Base-by-base conservation (phyloP, 179 eudicot genomes). In the Beta macrorhiza region DNA sequence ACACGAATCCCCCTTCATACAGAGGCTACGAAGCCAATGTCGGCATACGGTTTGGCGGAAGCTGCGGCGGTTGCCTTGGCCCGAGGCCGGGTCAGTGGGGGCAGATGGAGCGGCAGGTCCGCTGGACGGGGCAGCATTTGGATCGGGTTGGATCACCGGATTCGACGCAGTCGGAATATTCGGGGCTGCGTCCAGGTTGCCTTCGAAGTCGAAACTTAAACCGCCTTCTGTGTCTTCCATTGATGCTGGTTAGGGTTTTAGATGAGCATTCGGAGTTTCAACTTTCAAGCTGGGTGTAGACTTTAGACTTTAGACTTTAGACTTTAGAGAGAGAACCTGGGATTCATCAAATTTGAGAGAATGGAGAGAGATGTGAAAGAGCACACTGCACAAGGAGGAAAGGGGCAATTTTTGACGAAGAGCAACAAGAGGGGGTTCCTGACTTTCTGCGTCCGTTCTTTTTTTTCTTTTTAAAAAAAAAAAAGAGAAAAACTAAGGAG, bases 1-100 rank as follows among this genome's bases (percentile, higher is more conserved):
- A 61, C 97, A 95, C 1, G 95, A 93, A 68, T 96, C 99, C 0
- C 99, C 99, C 86, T 96, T 96, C 98, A 96, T 96, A 78, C 99
- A 96, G n/a, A 96, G 90, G 22, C 98, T 91, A 25, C 99, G 90
- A 4, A 96, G 92, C 99, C 98, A 96, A 85, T 96, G 99, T 76
- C 99, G 88, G 85, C 99, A 96, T 11, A 96, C 99, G 25, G 99
- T 96, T 89, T 94, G 98, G 56, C 99, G 87, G 89, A 86, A 96
- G 79, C 99, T 96, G 65, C 97, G 86, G 62, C 98, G 80, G 25
- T 87, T 88, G 9, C 91, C 84, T 20, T 64, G 75, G 6, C 84
- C 85, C 6, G 63, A 17, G 2, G 62, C 19, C 9, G 68, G 79
- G 74, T 83, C 85, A 1, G 76, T 25, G 56, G 81, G 74, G 0